Percentiles rank a stretch among this genome's conserved stretches.
Evolutionary conservation across 768 basidiomycete species (phyloP).

Genomic region (Naematelia aurantialba): DNA sequence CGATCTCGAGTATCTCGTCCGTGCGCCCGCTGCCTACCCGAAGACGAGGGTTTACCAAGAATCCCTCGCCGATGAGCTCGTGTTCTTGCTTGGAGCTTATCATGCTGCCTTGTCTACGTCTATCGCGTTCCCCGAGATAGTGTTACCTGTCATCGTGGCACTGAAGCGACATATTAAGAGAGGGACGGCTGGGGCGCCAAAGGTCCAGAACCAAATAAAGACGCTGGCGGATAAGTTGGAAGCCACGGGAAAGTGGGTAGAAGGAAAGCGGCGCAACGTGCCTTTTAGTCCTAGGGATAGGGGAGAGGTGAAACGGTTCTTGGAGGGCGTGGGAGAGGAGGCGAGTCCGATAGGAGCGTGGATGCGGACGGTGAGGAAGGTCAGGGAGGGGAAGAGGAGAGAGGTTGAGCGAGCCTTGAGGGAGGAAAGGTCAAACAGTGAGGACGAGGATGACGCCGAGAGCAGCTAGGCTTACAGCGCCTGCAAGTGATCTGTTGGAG

Average conservation of each 20-base stretch:
- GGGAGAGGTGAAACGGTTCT: constrained; percentile 64
- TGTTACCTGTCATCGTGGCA: constrained; percentile 69
- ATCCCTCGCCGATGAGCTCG: constrained; percentile 73
- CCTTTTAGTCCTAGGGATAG: constrained; percentile 71
- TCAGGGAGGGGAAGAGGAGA: constrained; percentile 58
- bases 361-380: constrained; percentile 73
- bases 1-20: constrained; percentile 81
- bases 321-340: constrained; percentile 57
- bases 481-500: too few relatives aligned
- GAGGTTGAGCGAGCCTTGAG: constrained; percentile 50
- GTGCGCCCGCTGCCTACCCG: constrained; percentile 80
- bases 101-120: constrained; percentile 71
- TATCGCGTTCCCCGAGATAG: constrained; percentile 90
- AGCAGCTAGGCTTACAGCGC: constrained; percentile 6
- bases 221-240: constrained; percentile 80
- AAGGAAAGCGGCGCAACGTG: constrained; percentile 65
- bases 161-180: constrained; percentile 72
- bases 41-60: constrained; percentile 83
- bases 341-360: constrained; percentile 78
- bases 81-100: constrained; percentile 73
- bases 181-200: constrained; percentile 40
- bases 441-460: constrained; percentile 5
- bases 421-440: constrained; percentile 28
- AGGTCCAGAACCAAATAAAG: constrained; percentile 59
- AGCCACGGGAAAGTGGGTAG: constrained; percentile 74